Conservation (phyloP, 164 flowering plant species). For the Buxus sempervirens region DNA sequence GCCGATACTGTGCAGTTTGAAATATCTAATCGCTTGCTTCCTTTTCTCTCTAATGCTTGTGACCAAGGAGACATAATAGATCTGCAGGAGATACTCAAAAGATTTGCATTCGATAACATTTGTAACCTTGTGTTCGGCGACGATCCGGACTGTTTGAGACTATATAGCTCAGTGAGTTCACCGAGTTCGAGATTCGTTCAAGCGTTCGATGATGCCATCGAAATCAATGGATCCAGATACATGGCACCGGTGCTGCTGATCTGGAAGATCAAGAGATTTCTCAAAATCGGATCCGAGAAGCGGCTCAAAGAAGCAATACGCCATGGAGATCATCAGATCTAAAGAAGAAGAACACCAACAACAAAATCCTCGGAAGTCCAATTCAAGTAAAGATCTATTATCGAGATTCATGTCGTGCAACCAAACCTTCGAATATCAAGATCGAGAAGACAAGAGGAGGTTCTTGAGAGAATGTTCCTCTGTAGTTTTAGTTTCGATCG, state of each 20-base stretch:
- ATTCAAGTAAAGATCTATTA: conserved; percentile 23
- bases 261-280: conserved; percentile 37
- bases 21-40: conserved; percentile 29
- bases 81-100: conserved; percentile 30
- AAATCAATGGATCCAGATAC: conserved; percentile 19
- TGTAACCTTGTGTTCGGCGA: conserved; percentile 47
- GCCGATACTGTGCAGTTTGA: conserved; percentile 25
- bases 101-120: conserved; percentile 37
- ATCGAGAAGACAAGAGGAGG: conserved; percentile 20
- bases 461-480: conserved; percentile 49
- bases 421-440: background rate
- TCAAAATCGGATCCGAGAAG: conserved; percentile 38
- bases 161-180: background rate
- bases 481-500: no score
- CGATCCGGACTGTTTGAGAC: conserved; percentile 24
- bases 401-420: conserved; percentile 30
- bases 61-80: conserved; percentile 21
- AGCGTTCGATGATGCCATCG: conserved; percentile 40
- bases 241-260: conserved; percentile 24
- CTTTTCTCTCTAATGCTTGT: conserved; percentile 21
- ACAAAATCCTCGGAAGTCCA: background rate
- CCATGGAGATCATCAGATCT: conserved; percentile 22
- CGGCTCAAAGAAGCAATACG: conserved; percentile 24
- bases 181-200: conserved; percentile 11
- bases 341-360: conserved; percentile 19